Percentiles rank a stretch among this genome's conserved stretches.
These are phyloP conservation scores for Microdochium paspali DNA, from an alignment of 2,329 filamentous ascomycete genomes.

Conservation along the genomic window DNA sequence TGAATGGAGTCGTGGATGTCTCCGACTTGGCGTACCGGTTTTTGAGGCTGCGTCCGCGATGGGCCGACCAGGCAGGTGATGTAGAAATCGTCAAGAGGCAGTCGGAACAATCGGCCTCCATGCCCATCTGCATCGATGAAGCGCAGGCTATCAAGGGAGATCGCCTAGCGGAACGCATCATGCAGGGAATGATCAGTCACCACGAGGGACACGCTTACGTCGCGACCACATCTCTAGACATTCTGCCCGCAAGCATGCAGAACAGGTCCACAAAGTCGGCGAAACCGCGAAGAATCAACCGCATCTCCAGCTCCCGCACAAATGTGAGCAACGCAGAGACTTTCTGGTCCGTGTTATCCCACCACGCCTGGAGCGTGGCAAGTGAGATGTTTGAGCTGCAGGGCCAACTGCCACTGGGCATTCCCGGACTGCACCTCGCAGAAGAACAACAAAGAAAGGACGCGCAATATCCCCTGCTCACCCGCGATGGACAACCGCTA, in stretches of 20 bases:
- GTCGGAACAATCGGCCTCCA: background rate
- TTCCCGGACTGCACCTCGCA: background rate
- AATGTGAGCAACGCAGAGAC: background rate
- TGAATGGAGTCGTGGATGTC: background rate
- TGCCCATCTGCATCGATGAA: background rate
- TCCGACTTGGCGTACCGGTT: background rate
- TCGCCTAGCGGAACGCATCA: background rate
- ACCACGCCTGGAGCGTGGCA: background rate
- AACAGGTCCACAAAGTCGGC: no score
- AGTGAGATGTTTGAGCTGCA: background rate
- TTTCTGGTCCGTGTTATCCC: background rate
- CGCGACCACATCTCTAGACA: background rate
- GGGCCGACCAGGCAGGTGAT: background rate
- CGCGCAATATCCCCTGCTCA: background rate
- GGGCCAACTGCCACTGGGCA: background rate
- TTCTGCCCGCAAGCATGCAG: background rate
- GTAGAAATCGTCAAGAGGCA: background rate
- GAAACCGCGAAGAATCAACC: no score
- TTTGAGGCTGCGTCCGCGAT: background rate
- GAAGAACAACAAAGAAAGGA: background rate
- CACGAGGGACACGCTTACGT: background rate
- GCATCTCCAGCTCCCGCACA: background rate
- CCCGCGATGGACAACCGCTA: background rate
- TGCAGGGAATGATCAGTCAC: background rate
- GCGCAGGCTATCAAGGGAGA: background rate